Evolutionary conservation across 2,329 filamentous ascomycete species (phyloP), one percentile per base, ranked within the genome.

Genomic region (Clonostachys byssicola): DNA sequence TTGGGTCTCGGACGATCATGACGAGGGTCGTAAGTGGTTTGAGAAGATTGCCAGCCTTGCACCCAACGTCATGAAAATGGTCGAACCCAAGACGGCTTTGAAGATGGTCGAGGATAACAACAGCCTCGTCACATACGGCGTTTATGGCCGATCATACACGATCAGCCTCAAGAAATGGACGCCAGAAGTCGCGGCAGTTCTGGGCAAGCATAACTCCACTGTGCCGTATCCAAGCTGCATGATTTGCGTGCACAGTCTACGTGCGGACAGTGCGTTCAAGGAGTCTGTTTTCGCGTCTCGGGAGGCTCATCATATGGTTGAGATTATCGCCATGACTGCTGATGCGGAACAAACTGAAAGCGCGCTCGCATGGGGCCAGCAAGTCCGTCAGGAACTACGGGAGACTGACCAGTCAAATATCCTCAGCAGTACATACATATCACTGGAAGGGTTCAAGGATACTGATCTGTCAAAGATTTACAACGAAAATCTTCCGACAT

Each of bases 201-300:
- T 44, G 12, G 43, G 33, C 7, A 20, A 36, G 43, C 20, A 44
- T 34, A 44, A 34, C 34, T 2, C n/a, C 10, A 14, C 18, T 14
- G 43, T 44, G 7, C 43, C 43, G n/a, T 20, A 17, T 34, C 16
- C 33, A 14, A 35, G 34, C 13, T 44, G 43, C 43, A 44, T 44
- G 43, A 44, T 44, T 17, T 44, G 33, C 30, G 43, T 44, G 13
- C 43, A 44, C 33, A 44, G 43, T 34, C 43, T 44, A 12, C 43
- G 43, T 34, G 23, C n/a, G 43, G 33, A 33, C 34, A 44, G 38
- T 12, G 23, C 13, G 10, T 35, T 18, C 43, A 34, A 36, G 5
- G 43, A 36, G n/a, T 44, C 43, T 1, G 43, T 44, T 17, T 44
- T 44, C 17, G 43, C 33, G 9, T 33, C 43, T 9, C 43, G 43